A percentile compares a stretch with the other conserved stretches of the same genome.
Evolutionary conservation across 805 yeast species (phyloP).

Genomic region (Nakazawaea sp.): DNA sequence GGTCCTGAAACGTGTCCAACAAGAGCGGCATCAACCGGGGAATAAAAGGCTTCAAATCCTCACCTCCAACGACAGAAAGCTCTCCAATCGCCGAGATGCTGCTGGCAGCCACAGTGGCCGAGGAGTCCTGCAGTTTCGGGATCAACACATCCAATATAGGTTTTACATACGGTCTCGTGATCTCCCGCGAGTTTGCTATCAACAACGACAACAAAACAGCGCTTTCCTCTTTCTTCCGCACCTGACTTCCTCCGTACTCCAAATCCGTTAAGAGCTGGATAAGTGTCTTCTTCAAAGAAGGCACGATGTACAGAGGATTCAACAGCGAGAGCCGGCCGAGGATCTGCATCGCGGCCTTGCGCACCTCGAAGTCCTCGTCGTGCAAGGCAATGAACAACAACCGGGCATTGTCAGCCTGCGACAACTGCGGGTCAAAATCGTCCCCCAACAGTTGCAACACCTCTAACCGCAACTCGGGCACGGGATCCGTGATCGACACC

Average conservation of each 20-base stretch:
- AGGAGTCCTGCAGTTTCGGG: conserved; percentile 61
- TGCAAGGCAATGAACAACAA: conserved; percentile 81
- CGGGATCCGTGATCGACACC: conserved; percentile 82
- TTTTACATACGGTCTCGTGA: conserved; percentile 86
- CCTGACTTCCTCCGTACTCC: conserved; percentile 70
- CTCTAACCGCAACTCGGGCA: conserved; percentile 76
- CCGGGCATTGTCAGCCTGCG: conserved; percentile 88
- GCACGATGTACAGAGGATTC: conserved; percentile 94
- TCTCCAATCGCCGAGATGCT: conserved; percentile 87
- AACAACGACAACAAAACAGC: conserved; percentile 68
- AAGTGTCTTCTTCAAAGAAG: conserved; percentile 80
- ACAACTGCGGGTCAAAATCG: conserved; percentile 81
- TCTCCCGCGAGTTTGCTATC: conserved; percentile 69
- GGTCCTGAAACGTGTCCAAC: conserved; percentile 85
- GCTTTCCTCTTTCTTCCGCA: conserved; percentile 77
- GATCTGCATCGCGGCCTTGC: conserved; percentile 69
- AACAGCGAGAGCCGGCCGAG: conserved; percentile 80
- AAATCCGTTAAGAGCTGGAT: conserved; percentile 80
- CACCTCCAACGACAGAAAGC: conserved; percentile 82
- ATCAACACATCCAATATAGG: conserved; percentile 84
- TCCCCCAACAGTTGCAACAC: conserved; percentile 68
- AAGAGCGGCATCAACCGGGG: conserved; percentile 80
- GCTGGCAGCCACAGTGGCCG: conserved; percentile 76
- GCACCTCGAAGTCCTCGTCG: conserved; percentile 81
- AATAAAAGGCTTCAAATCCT: conserved; percentile 66